Evolutionary conservation across 345 rosid genomes (phyloP), one percentile per base, ranked within the genome.

Genomic region (Rhodomyrtus tomentosa): DNA sequence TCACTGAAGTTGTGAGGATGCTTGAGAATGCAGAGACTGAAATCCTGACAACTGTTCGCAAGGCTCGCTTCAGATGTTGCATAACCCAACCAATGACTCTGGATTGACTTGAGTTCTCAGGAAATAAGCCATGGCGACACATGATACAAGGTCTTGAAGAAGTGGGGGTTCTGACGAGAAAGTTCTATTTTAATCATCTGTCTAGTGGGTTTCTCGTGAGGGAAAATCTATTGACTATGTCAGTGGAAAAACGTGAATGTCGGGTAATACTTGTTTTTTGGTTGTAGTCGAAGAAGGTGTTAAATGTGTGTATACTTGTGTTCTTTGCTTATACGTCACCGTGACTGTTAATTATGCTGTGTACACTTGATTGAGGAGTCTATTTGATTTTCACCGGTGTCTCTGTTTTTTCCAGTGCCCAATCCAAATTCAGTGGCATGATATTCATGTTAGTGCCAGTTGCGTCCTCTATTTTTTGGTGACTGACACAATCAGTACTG

Each of bases 31-130:
- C 90, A 0, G 89, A 90, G 76, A 84, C 84, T 8, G 92, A 87
- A 84, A 85, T 89, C 83, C 68, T 89, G 87, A 90, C 89, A 9
- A 89, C 85, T 81, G 90, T 89, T 18, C 90, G 91, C 55, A 90
- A 88, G 87, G 92, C 91, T 54, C 91, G 91, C 40, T 90, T 90
- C 90, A 86, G 91, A 86, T 90, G 92, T 80, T 90, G 92, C 81
- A 84, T 89, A 7, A 76, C 90, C 32, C 90, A 86, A 21, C 92
- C 92, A 45, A 87, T 86, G 92, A 89, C 92, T 49, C 1, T 48
- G 72, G 92, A 88, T 82, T 87, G 85, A 90, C 68, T 68, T 18
- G 25, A 68, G 76, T 68, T 36, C 12, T 68, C 76, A 32, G 76
- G 76, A 68, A 68, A 68, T 32, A 68, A 68, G 76, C 76, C 45